Evolutionary conservation across 2,329 filamentous ascomycete genomes (phyloP).

Genomic region (Colletotrichum sublineola): DNA sequence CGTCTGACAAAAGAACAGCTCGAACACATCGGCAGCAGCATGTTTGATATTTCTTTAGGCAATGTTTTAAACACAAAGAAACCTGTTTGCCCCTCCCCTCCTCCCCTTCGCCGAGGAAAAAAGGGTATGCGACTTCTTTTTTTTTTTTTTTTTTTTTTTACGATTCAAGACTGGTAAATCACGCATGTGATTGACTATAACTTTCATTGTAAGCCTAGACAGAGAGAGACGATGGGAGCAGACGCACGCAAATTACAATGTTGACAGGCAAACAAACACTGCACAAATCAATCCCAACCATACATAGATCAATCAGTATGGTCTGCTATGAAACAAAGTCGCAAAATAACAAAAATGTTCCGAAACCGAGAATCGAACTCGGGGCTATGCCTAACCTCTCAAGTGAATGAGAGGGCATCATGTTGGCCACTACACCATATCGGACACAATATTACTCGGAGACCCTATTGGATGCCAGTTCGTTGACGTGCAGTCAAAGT

Average conservation of each 20-base stretch:
- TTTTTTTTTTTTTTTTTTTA: no score
- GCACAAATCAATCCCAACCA: neutral
- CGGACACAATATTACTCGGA: neutral
- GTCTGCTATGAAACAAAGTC: no score
- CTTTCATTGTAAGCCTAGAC: neutral
- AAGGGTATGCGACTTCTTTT: neutral
- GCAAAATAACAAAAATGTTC: neutral
- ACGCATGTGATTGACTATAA: neutral
- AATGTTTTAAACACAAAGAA: no score
- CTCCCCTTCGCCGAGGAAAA: neutral
- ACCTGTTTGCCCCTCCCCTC: neutral
- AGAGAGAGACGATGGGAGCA: neutral
- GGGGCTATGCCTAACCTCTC: conserved; percentile 33
- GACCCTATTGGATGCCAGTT: no score
- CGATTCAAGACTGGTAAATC: neutral
- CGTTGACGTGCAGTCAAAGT: no score
- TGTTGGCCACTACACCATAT: conserved; percentile 39
- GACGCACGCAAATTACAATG: neutral
- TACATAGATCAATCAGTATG: no score
- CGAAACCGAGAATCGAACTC: conserved; percentile 39
- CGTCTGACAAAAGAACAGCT: neutral
- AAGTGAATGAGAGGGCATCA: conserved; percentile 26
- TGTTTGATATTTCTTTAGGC: neutral
- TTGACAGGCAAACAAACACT: neutral
- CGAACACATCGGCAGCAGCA: neutral